Percentiles rank a stretch among this genome's conserved stretches.
These are phyloP conservation scores for Pezizomycotina sp. DNA, from an alignment of 2,329 filamentous ascomycete species.

Conservation along the genomic window DNA sequence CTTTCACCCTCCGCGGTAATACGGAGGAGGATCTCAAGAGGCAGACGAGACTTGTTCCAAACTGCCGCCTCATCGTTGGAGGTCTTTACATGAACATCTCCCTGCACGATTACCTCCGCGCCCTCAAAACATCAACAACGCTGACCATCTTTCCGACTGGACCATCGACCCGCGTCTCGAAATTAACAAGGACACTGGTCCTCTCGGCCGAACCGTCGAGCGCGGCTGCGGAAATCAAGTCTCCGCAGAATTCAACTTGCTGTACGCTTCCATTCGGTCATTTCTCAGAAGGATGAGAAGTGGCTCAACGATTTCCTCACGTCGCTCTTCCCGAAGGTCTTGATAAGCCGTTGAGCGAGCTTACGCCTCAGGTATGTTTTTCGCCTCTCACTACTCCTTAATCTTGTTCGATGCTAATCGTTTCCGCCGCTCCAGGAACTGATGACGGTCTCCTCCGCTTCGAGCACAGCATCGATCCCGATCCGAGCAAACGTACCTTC, in stretches of 20 bases:
- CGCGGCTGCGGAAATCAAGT: conserved; percentile 50
- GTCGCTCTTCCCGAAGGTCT: conserved; percentile 31
- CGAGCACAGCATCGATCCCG: conserved; percentile 28
- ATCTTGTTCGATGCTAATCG: no score
- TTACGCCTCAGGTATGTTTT: no score
- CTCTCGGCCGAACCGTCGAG: conserved; percentile 33
- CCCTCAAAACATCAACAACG: conserved; percentile 45
- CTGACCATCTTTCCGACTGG: conserved; percentile 37
- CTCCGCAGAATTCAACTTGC: conserved; percentile 50
- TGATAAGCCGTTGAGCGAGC: background rate
- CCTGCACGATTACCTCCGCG: conserved; percentile 43
- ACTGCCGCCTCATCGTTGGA: conserved; percentile 21
- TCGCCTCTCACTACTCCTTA: no score
- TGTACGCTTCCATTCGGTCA: conserved; percentile 50
- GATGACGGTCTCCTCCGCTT: no score
- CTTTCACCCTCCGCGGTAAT: conserved; percentile 35
- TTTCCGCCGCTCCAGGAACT: no score
- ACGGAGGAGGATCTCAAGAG: conserved; percentile 40
- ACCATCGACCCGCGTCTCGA: conserved; percentile 47
- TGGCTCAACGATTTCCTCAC: conserved; percentile 43
- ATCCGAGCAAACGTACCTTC: conserved; percentile 32
- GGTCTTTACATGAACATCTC: conserved; percentile 43
- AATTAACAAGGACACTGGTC: conserved; percentile 34
- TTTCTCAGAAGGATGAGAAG: conserved; percentile 43
- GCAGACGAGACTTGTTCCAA: conserved; percentile 33